These are phyloP conservation scores for Verticillium nubilum DNA, from an alignment of 2,329 filamentous ascomycete species.

Conservation along the genomic window DNA sequence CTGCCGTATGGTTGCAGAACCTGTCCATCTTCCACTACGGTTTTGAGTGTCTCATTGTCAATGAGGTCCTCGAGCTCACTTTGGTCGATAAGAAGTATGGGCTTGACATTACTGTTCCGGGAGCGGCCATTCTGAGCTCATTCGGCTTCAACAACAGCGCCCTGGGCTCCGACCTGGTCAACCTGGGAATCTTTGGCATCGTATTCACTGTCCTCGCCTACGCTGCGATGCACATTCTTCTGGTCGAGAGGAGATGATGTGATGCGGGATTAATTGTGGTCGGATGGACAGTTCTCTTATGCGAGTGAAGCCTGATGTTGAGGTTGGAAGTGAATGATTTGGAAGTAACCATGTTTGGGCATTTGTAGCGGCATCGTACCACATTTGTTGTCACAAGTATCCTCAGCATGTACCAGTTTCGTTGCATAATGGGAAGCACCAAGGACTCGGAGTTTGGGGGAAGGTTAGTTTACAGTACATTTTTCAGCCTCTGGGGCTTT, in stretches of 20 bases:
- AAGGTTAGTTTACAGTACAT: neutral
- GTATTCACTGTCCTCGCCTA: slow-evolving; percentile 87
- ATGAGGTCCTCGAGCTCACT: slow-evolving; percentile 86
- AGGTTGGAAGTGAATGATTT: neutral
- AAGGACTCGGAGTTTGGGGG: neutral
- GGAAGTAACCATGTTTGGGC: slow-evolving; percentile 2
- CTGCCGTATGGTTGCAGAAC: slow-evolving; percentile 84
- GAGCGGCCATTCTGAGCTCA: slow-evolving; percentile 85
- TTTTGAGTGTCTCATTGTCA: slow-evolving; percentile 94
- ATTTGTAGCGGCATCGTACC: neutral
- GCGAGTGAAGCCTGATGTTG: too few species aligned
- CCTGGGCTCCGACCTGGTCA: slow-evolving; percentile 78
- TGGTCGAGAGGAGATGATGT: slow-evolving; percentile 74
- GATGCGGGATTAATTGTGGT: too few species aligned
- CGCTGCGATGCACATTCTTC: slow-evolving; percentile 83
- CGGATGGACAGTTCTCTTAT: neutral
- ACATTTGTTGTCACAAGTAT: neutral
- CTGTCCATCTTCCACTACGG: slow-evolving; percentile 98
- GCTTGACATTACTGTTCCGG: slow-evolving; percentile 91
- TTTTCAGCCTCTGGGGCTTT: neutral
- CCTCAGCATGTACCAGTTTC: neutral
- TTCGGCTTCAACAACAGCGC: slow-evolving; percentile 91
- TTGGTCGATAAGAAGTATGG: slow-evolving; percentile 94
- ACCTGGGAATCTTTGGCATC: slow-evolving; percentile 74
- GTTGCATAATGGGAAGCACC: neutral